phyloP scores from a whole-genome alignment of 805 yeast genomes.

The Jamesozyma hellenica region DNA sequence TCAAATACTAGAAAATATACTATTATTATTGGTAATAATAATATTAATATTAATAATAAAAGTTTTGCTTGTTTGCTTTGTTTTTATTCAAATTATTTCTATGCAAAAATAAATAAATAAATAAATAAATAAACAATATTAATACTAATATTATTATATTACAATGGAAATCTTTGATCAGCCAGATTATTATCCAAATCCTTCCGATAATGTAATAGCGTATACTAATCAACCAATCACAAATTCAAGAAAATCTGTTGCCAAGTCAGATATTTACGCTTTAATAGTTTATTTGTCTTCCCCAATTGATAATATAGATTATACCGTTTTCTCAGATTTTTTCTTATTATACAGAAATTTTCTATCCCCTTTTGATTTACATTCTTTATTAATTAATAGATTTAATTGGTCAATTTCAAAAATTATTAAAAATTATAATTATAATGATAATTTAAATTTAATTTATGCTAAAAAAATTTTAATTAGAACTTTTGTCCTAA shows the following conservation, averaged over 20 bases:
- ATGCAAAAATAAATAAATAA: too few species aligned
- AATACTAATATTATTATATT: too few species aligned
- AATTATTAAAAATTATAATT: slow-evolving; percentile 10
- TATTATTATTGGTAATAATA: too few species aligned
- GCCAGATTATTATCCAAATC: slow-evolving; percentile 25
- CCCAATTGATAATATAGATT: slow-evolving; percentile 60
- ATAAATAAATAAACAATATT: too few species aligned
- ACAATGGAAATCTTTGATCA: slow-evolving; percentile 17
- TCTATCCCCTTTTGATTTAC: slow-evolving; percentile 44
- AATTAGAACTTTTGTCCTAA: slow-evolving; percentile 72
- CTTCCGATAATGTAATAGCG: slow-evolving; percentile 20
- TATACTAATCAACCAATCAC: slow-evolving; percentile 8
- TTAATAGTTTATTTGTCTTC: slow-evolving; percentile 56
- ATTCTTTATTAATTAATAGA: slow-evolving; percentile 53
- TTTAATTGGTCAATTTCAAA: slow-evolving; percentile 59
- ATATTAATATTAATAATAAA: too few species aligned
- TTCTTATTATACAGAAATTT: slow-evolving; percentile 75
- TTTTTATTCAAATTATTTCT: too few species aligned
- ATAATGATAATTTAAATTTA: background rate
- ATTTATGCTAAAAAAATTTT: slow-evolving; percentile 54
- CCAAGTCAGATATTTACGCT: slow-evolving; percentile 24
- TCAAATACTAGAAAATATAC: too few species aligned
- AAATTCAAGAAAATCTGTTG: slow-evolving; percentile 9
- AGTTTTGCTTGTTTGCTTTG: too few species aligned
- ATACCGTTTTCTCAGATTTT: slow-evolving; percentile 72